Evolutionary conservation across 2,329 filamentous ascomycete species (phyloP), one percentile per base, ranked within the genome.

Genomic region (Gaeumannomyces tritici): DNA sequence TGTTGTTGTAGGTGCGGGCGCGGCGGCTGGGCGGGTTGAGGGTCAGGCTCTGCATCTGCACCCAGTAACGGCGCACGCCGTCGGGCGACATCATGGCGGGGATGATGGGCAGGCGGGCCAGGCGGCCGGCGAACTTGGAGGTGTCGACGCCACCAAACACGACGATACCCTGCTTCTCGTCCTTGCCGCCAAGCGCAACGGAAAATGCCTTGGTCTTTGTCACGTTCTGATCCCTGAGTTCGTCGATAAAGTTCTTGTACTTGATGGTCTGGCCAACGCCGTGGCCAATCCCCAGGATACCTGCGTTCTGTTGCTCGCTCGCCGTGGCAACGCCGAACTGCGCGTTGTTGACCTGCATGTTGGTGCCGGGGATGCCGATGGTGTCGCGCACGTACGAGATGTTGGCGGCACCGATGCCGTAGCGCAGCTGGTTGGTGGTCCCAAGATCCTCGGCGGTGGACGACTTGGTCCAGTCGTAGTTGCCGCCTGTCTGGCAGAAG

Each of bases 231-330:
- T 74, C 67, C 18, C 69, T 71, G 55, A 84, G 73, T 68, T 81
- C 74, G 70, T 83, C 81, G 65, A 84, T 67, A 62, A 84, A 78
- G 69, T 81, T 83, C 64, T 71, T 75, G 68, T 84, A 83, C 11
- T 65, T 68, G 2, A 76, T 79, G 29, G 77, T 81, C 61, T 76
- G 66, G 47, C 77, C 79, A 15, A 73, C 59, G 3, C 84, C 78
- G 70, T 90, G 90, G 28, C 90, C 90, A 62, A 95, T 87, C 27
- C 91, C 91, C 26, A 96, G 73, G 58, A 95, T 90, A 51, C 81
- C 81, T 0, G 80, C 75, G 63, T 80, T 81, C 65, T 81, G 76
- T 64, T 82, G 76, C 18, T 71, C 64, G 7, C 76, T 77, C 15
- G 70, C 67, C 54, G 79, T 81, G n/a, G 86, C 87, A 51, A 89